A percentile compares a stretch with the other conserved stretches of the same genome.
Conservation (phyloP, 768 basidiomycete species). For the Strobilomyces dryophilus region DNA sequence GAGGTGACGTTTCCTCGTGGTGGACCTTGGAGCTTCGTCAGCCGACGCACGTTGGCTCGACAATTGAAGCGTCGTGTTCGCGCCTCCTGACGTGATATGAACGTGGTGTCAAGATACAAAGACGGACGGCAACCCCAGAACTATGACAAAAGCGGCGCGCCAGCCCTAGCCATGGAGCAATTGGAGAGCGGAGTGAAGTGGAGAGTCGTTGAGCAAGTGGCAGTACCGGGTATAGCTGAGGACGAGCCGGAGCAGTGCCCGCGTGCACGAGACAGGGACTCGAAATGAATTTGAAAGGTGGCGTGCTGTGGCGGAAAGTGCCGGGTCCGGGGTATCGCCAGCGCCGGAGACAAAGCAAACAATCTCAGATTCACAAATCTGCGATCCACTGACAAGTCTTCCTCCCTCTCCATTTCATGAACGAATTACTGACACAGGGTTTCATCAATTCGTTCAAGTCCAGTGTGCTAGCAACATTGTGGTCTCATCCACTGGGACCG, state of each 20-base stretch:
- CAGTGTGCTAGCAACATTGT: no score
- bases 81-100: background rate
- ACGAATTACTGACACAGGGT: background rate
- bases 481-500: background rate
- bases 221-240: constrained; percentile 14
- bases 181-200: background rate
- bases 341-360: constrained; percentile 30
- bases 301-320: constrained; percentile 17
- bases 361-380: constrained; percentile 31
- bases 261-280: background rate
- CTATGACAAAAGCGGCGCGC: background rate
- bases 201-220: constrained; percentile 1
- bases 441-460: background rate
- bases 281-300: background rate
- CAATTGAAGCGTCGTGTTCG: background rate
- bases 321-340: constrained; percentile 32
- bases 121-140: background rate
- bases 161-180: background rate
- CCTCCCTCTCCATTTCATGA: constrained; percentile 1
- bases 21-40: background rate
- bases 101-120: background rate
- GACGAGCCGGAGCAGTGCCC: constrained; percentile 3
- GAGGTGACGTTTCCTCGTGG: no score
- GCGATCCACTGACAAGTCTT: constrained; percentile 10
- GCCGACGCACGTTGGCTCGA: background rate